A percentile compares a stretch with the other conserved stretches of the same genome.
Evolutionary conservation across 345 rosid genomes (phyloP).

Genomic region (Hypericum perforatum): DNA sequence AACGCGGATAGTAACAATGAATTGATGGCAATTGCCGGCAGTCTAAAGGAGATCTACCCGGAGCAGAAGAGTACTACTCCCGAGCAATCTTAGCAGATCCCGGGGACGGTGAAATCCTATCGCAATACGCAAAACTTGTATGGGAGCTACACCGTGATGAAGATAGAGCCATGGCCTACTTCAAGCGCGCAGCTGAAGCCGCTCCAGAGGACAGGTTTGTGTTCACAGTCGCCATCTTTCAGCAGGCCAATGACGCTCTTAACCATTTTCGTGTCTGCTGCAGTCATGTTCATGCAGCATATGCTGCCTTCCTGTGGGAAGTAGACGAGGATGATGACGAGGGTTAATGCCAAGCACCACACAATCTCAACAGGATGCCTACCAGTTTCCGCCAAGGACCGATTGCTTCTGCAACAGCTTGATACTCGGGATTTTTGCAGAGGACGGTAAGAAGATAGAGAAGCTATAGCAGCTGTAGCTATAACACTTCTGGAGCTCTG

Average conservation of each 20-base stretch:
- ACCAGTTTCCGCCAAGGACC: constrained; percentile 10
- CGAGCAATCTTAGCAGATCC: constrained; percentile 51
- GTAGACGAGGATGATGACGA: constrained; percentile 35
- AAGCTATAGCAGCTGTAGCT: too few species aligned
- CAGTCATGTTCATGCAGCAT: constrained; percentile 62
- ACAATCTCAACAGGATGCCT: not conserved
- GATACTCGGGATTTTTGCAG: not conserved
- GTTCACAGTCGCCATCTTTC: not conserved
- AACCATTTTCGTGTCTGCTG: not conserved
- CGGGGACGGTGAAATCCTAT: constrained; percentile 37
- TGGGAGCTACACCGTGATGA: constrained; percentile 41
- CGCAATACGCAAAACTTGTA: constrained; percentile 36
- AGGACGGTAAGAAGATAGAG: too few species aligned
- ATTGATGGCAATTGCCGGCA: constrained; percentile 13
- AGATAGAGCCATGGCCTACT: constrained; percentile 34
- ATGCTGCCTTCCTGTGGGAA: constrained; percentile 58
- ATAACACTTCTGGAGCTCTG: too few species aligned
- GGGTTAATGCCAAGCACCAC: constrained; percentile 11
- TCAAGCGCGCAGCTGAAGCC: constrained; percentile 40
- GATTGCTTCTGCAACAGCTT: constrained; percentile 12
- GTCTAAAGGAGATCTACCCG: constrained; percentile 30
- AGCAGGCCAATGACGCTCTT: not conserved
- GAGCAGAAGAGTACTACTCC: constrained; percentile 43
- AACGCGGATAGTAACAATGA: not conserved
- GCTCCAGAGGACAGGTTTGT: constrained; percentile 40